Base-by-base conservation (phyloP, 306 rosid species). In the Hylodesmum podocarpum region DNA sequence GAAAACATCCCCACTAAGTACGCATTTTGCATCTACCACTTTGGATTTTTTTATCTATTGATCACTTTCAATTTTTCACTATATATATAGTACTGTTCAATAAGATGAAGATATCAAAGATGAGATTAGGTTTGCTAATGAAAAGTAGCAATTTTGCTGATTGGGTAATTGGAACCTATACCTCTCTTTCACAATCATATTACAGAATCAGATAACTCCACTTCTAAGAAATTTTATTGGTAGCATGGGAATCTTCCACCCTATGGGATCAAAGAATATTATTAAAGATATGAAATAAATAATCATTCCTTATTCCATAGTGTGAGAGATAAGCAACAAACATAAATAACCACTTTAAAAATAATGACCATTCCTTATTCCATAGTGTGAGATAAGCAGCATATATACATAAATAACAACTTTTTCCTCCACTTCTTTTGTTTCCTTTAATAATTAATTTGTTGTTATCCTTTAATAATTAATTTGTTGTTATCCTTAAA, bases 101-200 rank as follows among this genome's bases (percentile, higher is more conserved):
- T 16, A 62, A 22, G 31, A 61, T 54, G 29, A 41, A 33, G 65
- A 51, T 18, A 40, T 19, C 37, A 24, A 36, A 22, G 65, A 78
- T 28, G 68, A 43, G 77, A 73, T 63, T 70, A 43, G 63, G 82
- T 70, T 54, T 46, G 47, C 40, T 24, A 15, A 53, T 22, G 72
- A 46, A 25, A 72, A 29, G 43, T 11, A 54, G 57, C 66, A 27
- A 41, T 75, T 10, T 59, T 24, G 54, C n/a, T 63, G 28, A 75
- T 80, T 46, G 72, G 54, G 15, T 49, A 36, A 44, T 31, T 33
- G 44, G 46, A 70, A 70, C 54, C 47, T 64, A 2, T 54, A 11
- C 43, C n/a, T 70, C 28, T 43, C 58, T 28, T 8, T 41, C 44
- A 7, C 37, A 25, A 21, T 55, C 41, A 36, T 22, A 40, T 40